Conservation (phyloP, 176 grass and related monocot genomes). For the Oryza longistaminata region DNA sequence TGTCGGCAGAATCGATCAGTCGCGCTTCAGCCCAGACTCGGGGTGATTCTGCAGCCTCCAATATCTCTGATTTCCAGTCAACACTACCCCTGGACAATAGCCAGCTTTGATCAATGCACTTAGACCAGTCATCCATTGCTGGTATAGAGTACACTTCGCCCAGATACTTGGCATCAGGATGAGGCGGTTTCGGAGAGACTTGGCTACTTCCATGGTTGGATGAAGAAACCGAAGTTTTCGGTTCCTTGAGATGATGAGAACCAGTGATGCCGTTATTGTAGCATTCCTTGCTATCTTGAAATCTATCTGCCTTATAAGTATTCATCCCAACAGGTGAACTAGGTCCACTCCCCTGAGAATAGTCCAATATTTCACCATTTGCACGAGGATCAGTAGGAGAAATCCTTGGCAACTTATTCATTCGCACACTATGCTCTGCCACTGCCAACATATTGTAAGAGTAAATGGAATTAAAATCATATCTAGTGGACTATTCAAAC, state of each 20-base stretch:
- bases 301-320: conserved; percentile 4
- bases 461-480: conserved; percentile 12
- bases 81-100: conserved; percentile 17
- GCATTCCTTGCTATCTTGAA: conserved; percentile 21
- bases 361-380: conserved; percentile 13
- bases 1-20: conserved; percentile 29
- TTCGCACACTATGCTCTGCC: conserved; percentile 23
- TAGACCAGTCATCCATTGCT: conserved; percentile 19
- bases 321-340: conserved; percentile 22
- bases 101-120: conserved; percentile 52
- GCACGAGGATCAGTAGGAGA: conserved; percentile 12
- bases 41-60: conserved; percentile 25
- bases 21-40: conserved; percentile 48
- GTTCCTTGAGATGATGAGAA: background rate
- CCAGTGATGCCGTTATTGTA: conserved; percentile 20
- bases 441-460: conserved; percentile 39
- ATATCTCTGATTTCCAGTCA: conserved; percentile 15
- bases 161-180: conserved; percentile 57
- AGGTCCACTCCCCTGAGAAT: background rate
- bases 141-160: conserved; percentile 47
- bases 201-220: background rate
- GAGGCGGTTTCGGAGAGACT: conserved; percentile 23
- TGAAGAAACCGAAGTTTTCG: conserved; percentile 17
- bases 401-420: conserved; percentile 39
- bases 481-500: background rate